Percentiles rank a stretch among this genome's conserved stretches.
These are phyloP conservation scores for Aphanomyces invadans DNA, from an alignment of 352 stramenopile genomes.

Conservation along the genomic window DNA sequence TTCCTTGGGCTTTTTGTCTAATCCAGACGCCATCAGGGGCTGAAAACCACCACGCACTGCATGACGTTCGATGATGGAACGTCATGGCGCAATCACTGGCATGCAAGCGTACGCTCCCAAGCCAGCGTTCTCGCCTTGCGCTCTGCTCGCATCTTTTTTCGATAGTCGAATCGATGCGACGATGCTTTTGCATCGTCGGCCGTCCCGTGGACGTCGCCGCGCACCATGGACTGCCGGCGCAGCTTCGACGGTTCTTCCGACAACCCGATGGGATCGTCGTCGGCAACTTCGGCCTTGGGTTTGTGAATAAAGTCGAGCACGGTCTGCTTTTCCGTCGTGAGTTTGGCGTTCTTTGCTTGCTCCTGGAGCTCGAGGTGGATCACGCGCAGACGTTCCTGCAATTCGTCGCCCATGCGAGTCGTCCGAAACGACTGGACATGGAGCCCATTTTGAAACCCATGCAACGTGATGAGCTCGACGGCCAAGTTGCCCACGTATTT, in stretches of 20 bases:
- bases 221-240: not conserved
- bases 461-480: slow-evolving; percentile 67
- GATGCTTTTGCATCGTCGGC: slow-evolving; percentile 21
- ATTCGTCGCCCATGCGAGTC: slow-evolving; percentile 53
- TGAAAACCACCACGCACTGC: too few species aligned
- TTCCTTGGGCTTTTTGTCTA: slow-evolving; percentile 69
- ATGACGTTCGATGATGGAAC: too few species aligned
- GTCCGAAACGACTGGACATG: slow-evolving; percentile 75
- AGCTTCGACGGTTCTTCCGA: too few species aligned
- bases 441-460: slow-evolving; percentile 53
- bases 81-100: too few species aligned
- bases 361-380: slow-evolving; percentile 37
- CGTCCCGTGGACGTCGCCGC: too few species aligned
- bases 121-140: slow-evolving; percentile 53
- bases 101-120: slow-evolving; percentile 39
- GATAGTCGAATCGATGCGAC: slow-evolving; percentile 71
- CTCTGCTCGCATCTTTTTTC: slow-evolving; percentile 65
- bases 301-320: slow-evolving; percentile 58
- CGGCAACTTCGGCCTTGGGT: not conserved
- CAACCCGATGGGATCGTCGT: not conserved
- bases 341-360: not conserved
- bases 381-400: slow-evolving; percentile 64
- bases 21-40: too few species aligned
- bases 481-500: slow-evolving; percentile 62
- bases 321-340: slow-evolving; percentile 28